phyloP scores from a whole-genome alignment of 2,329 filamentous ascomycete genomes.

The Microcyclospora tardicrescens region DNA sequence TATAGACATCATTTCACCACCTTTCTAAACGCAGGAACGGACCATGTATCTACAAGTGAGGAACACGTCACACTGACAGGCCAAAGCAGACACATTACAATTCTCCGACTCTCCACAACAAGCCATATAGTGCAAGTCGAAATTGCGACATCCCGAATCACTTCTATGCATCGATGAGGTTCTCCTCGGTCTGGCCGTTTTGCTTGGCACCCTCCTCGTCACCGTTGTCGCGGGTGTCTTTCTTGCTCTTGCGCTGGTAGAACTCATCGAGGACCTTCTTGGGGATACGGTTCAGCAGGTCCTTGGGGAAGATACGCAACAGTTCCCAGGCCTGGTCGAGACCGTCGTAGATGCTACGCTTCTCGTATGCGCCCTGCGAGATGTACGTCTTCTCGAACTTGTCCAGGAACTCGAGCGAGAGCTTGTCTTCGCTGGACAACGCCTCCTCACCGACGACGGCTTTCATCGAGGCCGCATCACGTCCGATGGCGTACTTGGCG shows the following conservation, averaged over 20 bases:
- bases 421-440: constrained; percentile 87
- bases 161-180: background rate
- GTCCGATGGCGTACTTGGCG: constrained; percentile 97
- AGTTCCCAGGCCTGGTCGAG: constrained; percentile 94
- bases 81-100: too few relatives aligned
- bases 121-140: too few relatives aligned
- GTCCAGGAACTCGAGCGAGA: constrained; percentile 93
- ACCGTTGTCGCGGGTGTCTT: constrained; percentile 34
- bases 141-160: background rate
- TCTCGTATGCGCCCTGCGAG: constrained; percentile 81
- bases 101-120: too few relatives aligned
- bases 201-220: constrained; percentile 18
- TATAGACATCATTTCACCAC: too few relatives aligned
- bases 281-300: constrained; percentile 74
- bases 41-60: too few relatives aligned
- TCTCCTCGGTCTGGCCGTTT: constrained; percentile 17
- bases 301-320: constrained; percentile 94
- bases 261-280: constrained; percentile 41
- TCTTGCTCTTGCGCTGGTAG: constrained; percentile 34
- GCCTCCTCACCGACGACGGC: constrained; percentile 98
- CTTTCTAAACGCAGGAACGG: too few relatives aligned
- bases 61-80: too few relatives aligned
- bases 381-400: constrained; percentile 98
- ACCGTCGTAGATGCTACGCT: constrained; percentile 80
- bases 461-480: constrained; percentile 98